Evolutionary conservation across 148 eudicot genomes (phyloP).

Genomic region (Pharnaceum exiguum): DNA sequence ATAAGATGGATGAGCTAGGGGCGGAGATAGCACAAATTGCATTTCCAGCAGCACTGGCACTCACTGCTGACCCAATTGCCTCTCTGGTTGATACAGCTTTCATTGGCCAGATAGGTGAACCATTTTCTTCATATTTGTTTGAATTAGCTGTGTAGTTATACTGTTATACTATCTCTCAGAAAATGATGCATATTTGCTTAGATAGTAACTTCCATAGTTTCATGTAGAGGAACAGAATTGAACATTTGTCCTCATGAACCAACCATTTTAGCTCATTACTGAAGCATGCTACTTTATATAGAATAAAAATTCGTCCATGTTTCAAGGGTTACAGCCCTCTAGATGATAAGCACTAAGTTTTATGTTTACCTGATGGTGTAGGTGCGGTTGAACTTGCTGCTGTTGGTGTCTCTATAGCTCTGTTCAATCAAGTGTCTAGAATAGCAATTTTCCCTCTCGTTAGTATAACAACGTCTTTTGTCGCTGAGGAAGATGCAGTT

Average conservation of each 20-base stretch:
- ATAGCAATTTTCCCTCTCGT: conserved; percentile 81
- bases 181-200: too few species aligned
- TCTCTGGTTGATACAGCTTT: conserved; percentile 87
- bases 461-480: conserved; percentile 81
- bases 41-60: conserved; percentile 79
- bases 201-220: too few species aligned
- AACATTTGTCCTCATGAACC: neutral
- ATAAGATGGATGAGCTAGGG: conserved; percentile 67
- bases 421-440: conserved; percentile 82
- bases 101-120: conserved; percentile 81
- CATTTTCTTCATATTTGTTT: neutral
- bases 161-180: too few species aligned
- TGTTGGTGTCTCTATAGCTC: conserved; percentile 79
- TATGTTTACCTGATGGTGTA: conserved; percentile 12
- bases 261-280: neutral
- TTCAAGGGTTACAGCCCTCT: neutral
- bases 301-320: neutral
- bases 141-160: neutral
- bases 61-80: conserved; percentile 86
- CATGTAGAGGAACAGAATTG: too few species aligned
- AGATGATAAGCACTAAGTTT: neutral
- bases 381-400: conserved; percentile 85
- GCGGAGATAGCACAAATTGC: conserved; percentile 65
- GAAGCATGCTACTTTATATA: neutral
- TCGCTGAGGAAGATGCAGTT: conserved; percentile 74